Conservation (phyloP, 2,329 filamentous ascomycete genomes). For the Tolypocladium sp. region DNA sequence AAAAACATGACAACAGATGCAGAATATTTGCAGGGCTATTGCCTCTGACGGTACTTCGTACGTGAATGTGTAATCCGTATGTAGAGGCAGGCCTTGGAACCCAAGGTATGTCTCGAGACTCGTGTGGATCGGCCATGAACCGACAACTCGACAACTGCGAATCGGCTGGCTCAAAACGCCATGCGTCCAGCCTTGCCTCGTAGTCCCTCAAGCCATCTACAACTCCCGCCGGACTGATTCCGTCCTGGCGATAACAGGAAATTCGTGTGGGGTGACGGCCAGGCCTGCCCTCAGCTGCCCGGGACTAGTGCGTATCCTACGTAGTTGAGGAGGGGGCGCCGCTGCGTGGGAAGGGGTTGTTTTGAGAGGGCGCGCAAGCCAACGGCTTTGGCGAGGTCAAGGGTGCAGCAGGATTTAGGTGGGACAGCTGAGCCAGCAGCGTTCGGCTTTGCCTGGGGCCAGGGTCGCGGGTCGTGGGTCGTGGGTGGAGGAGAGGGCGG, state of each 20-base stretch:
- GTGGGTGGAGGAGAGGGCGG: constrained; percentile 4
- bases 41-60: not conserved
- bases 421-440: not conserved
- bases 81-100: not conserved
- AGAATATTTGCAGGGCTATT: not conserved
- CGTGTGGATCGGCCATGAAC: not conserved
- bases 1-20: not conserved
- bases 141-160: too few relatives aligned
- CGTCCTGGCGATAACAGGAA: not conserved
- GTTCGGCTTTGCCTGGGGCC: not conserved
- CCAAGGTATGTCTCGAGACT: not conserved
- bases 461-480: not conserved
- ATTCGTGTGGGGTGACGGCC: not conserved
- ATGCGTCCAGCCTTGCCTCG: too few relatives aligned
- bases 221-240: not conserved
- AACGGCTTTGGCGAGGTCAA: not conserved
- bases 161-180: too few relatives aligned
- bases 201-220: too few relatives aligned
- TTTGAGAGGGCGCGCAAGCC: not conserved
- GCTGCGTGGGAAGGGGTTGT: not conserved
- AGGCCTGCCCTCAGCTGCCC: too few relatives aligned
- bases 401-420: not conserved
- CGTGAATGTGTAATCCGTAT: too few relatives aligned
- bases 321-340: not conserved
- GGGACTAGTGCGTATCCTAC: too few relatives aligned